Base-by-base conservation (phyloP, 768 basidiomycete species). In the Boletus barrowsii region DNA sequence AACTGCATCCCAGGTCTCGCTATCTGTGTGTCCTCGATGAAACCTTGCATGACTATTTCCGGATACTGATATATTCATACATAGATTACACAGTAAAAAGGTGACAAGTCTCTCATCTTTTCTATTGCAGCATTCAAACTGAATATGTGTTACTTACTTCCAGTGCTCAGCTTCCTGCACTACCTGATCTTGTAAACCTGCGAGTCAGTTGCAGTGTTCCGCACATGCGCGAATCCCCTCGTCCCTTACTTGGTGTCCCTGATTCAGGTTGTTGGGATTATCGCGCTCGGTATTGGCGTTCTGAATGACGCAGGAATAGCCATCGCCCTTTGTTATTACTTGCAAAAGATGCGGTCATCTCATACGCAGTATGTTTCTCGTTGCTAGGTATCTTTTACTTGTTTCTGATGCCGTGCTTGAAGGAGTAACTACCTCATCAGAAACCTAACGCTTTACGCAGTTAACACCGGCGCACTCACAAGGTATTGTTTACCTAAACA, bases 401-500 rank as follows among this genome's bases (percentile, higher is more conserved):
- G 22, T 37, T 36, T 22, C 42, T 61, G 29, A 68, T 32, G 4
- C 1, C 26, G 26, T 20, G 36, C 17, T 24, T 1, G 13, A 62
- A 85, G 83, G 49, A 76, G 79, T 26, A 77, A 86, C 64, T 75
- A 80, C 1, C 67, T 86, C 18, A 76, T 86, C 36, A 82, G 79
- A 55, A 75, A 61, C 3, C 68, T 87, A 30, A 81, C 73, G 10
- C 60, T 82, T n/a, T 84, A 84, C 54, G 83, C 84, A 15, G 69
- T 87, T 40, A 84, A 82, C 57, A 86, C 84, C 0, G 85, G 85
- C 18, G 70, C 73, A 6, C 49, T 88, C 37, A 87, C 86, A n/a
- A 82, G 82, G 85, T 81, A 61, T 10, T 47, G 54, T 59, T 39
- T 4, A 10, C 13, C 9, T 20, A 17, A 22, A 35, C 32, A 37